Conservation (phyloP, 2,329 filamentous ascomycete genomes). For the Colletotrichum sp. region DNA sequence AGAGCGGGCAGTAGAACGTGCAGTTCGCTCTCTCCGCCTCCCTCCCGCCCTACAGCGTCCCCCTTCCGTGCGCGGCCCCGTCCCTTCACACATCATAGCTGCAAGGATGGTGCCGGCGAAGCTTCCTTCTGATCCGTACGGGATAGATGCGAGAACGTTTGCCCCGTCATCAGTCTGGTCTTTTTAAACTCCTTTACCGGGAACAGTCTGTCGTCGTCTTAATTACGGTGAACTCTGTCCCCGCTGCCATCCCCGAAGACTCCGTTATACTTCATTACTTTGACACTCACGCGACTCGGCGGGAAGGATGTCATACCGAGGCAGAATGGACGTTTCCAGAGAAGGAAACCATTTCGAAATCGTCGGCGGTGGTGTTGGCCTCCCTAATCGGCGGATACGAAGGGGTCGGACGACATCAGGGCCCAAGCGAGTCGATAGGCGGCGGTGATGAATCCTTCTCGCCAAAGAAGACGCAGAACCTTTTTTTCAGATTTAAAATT, state of each 20-base stretch:
- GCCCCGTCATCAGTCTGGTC: neutral
- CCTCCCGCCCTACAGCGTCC: neutral
- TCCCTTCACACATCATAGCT: neutral
- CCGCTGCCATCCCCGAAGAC: neutral
- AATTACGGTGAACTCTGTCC: neutral
- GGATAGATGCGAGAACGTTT: neutral
- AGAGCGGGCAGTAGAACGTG: neutral
- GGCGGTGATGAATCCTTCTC: neutral
- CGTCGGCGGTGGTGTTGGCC: neutral
- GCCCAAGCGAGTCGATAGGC: neutral
- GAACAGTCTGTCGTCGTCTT: neutral
- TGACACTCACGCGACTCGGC: neutral
- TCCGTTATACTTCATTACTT: neutral
- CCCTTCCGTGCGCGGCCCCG: neutral
- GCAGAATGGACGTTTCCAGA: neutral
- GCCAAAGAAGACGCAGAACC: neutral
- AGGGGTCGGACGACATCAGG: neutral
- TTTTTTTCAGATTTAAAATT: neutral
- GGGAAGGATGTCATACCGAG: neutral
- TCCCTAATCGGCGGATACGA: neutral
- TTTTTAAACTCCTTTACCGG: neutral
- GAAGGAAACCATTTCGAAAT: neutral
- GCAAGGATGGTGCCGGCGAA: slow-evolving; percentile 4
- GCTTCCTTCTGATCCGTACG: neutral
- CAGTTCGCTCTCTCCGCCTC: neutral